phyloP scores from a whole-genome alignment of 805 yeast genomes.

The Geotrichum ghanense region DNA sequence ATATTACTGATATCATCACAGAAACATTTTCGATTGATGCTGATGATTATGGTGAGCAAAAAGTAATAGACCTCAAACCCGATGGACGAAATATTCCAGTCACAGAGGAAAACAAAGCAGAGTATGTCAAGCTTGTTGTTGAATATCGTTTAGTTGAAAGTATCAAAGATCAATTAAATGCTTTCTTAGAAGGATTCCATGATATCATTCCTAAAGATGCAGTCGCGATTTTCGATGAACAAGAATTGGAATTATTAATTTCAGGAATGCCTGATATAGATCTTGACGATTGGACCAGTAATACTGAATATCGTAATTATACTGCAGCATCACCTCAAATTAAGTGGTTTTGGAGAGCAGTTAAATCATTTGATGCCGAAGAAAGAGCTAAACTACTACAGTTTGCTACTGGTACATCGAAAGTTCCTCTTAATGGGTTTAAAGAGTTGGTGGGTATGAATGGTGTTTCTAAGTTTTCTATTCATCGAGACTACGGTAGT shows the following conservation, averaged over 20 bases:
- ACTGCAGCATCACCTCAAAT: conserved; percentile 75
- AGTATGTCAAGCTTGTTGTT: conserved; percentile 75
- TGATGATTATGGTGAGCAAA: conserved; percentile 87
- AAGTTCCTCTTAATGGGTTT: conserved; percentile 92
- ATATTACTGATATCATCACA: conserved; percentile 87
- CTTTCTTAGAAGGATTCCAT: conserved; percentile 73
- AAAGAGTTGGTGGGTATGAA: conserved; percentile 79
- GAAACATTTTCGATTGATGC: conserved; percentile 91
- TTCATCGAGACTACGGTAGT: conserved; percentile 80
- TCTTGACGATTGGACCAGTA: conserved; percentile 90
- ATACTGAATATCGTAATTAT: conserved; percentile 70
- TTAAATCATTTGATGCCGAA: conserved; percentile 83
- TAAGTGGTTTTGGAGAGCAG: conserved; percentile 98
- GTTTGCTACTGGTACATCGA: conserved; percentile 94
- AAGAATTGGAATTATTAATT: conserved; percentile 82
- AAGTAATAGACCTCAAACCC: conserved; percentile 69
- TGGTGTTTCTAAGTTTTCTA: conserved; percentile 76
- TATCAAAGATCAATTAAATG: conserved; percentile 78
- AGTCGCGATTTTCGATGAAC: conserved; percentile 84
- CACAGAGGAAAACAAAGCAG: conserved; percentile 81
- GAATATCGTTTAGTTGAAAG: conserved; percentile 77
- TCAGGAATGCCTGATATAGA: conserved; percentile 95
- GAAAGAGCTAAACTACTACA: conserved; percentile 90
- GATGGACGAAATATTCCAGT: conserved; percentile 77
- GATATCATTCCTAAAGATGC: conserved; percentile 78